A percentile compares a stretch with the other conserved stretches of the same genome.
Conservation (phyloP, 257 asterid genomes). For the Coffea eugenioides region DNA sequence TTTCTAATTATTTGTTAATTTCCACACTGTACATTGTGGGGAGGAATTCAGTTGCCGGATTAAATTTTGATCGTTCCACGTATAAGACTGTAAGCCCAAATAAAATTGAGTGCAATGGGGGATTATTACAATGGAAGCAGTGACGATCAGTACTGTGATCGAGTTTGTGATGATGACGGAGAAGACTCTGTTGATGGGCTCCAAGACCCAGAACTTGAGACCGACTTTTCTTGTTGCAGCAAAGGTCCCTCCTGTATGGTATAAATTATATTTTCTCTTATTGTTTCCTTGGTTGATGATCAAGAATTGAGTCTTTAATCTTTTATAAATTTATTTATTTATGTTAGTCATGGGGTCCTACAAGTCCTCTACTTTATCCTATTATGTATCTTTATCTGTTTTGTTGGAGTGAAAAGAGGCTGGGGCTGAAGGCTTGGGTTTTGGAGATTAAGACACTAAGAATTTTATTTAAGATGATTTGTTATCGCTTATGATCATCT, state of each 20-base stretch:
- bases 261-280: background rate
- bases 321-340: too few species aligned
- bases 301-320: background rate
- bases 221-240: background rate
- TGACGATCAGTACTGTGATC: conserved; percentile 36
- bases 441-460: background rate
- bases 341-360: too few species aligned
- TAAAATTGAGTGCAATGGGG: conserved; percentile 16
- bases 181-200: conserved; percentile 8
- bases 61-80: background rate
- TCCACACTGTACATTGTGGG: background rate
- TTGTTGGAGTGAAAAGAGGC: background rate
- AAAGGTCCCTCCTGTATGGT: conserved; percentile 44
- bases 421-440: background rate
- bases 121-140: conserved; percentile 31
- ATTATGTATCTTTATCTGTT: background rate
- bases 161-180: conserved; percentile 14
- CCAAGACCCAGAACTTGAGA: conserved; percentile 27
- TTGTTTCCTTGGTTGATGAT: background rate
- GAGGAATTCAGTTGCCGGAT: background rate
- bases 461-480: background rate
- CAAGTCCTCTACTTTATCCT: too few species aligned
- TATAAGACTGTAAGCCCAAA: background rate
- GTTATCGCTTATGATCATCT: background rate
- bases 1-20: background rate